Conservation (phyloP, 352 stramenopile species). For the Pythium periplocum region DNA sequence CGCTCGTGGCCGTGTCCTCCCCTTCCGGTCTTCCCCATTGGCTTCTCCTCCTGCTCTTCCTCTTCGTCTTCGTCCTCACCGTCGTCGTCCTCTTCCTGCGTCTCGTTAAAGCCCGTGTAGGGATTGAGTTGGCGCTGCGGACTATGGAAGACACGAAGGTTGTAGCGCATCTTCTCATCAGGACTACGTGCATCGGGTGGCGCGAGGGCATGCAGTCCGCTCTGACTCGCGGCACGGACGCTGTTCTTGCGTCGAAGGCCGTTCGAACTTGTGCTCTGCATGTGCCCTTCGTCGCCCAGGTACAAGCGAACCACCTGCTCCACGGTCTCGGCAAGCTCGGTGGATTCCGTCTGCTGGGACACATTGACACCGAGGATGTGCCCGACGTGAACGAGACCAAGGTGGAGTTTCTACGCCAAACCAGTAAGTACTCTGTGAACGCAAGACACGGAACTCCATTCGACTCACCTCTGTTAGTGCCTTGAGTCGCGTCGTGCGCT, state of each 20-base stretch:
- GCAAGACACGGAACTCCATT: not conserved
- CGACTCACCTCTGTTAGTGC: slow-evolving; percentile 45
- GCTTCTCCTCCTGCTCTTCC: slow-evolving; percentile 20
- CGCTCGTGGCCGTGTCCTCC: not conserved
- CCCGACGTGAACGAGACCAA: slow-evolving; percentile 73
- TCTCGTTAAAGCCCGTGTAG: slow-evolving; percentile 20
- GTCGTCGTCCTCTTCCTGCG: slow-evolving; percentile 7
- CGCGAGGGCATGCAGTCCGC: slow-evolving; percentile 23
- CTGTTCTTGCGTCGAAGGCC: slow-evolving; percentile 75
- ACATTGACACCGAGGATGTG: slow-evolving; percentile 57
- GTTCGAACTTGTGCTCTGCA: slow-evolving; percentile 37
- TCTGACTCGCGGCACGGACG: slow-evolving; percentile 40
- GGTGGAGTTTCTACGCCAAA: slow-evolving; percentile 42
- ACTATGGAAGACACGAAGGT: slow-evolving; percentile 54
- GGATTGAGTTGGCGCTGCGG: slow-evolving; percentile 57
- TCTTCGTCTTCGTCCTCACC: slow-evolving; percentile 21
- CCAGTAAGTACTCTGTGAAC: too few relatives aligned
- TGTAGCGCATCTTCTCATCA: slow-evolving; percentile 69
- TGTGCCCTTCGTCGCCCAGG: slow-evolving; percentile 65
- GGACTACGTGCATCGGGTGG: slow-evolving; percentile 35
- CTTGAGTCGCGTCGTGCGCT: slow-evolving; percentile 48
- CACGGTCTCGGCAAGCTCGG: slow-evolving; percentile 60
- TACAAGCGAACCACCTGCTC: slow-evolving; percentile 75
- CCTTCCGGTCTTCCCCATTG: slow-evolving; percentile 5
- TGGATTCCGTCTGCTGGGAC: slow-evolving; percentile 41